Conservation (phyloP, 495 filamentous ascomycete genomes). For the Sabuloglossum arenarium region DNA sequence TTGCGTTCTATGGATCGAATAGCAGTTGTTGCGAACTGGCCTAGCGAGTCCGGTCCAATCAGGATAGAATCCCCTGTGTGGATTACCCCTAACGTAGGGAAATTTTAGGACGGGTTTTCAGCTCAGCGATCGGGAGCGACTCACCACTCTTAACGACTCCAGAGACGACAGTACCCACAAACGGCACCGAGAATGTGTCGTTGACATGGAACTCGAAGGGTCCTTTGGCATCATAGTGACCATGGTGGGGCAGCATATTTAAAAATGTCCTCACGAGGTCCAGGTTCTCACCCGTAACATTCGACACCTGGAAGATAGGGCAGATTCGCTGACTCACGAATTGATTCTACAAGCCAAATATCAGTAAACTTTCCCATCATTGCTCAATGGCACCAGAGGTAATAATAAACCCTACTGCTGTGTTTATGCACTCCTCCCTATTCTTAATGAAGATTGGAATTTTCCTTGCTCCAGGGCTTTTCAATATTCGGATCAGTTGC, state of each 20-base stretch:
- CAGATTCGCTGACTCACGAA: conserved; percentile 92
- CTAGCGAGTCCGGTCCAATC: conserved; percentile 79
- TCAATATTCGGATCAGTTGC: conserved; percentile 81
- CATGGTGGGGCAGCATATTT: conserved; percentile 89
- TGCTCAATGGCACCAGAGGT: not conserved
- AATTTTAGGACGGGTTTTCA: not conserved
- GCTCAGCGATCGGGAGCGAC: not conserved
- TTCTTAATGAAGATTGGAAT: conserved; percentile 96
- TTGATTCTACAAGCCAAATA: conserved; percentile 31
- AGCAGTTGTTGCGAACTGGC: conserved; percentile 74
- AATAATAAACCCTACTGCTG: conserved; percentile 27
- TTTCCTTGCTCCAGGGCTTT: conserved; percentile 81
- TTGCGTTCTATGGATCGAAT: conserved; percentile 92
- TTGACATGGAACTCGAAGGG: conserved; percentile 94
- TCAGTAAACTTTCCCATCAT: not conserved
- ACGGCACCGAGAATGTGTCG: conserved; percentile 96
- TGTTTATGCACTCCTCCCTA: conserved; percentile 79
- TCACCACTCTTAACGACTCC: conserved; percentile 68
- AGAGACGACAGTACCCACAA: conserved; percentile 88
- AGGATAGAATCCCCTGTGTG: conserved; percentile 80
- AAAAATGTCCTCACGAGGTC: conserved; percentile 71
- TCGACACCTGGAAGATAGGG: conserved; percentile 94
- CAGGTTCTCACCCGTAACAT: conserved; percentile 80
- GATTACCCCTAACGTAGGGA: conserved; percentile 32
- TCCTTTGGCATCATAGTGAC: conserved; percentile 71